Percentiles rank a stretch among this genome's conserved stretches.
Evolutionary conservation across 78 protist species (phyloP).

Genomic region (Capsaspora owczarzaki): DNA sequence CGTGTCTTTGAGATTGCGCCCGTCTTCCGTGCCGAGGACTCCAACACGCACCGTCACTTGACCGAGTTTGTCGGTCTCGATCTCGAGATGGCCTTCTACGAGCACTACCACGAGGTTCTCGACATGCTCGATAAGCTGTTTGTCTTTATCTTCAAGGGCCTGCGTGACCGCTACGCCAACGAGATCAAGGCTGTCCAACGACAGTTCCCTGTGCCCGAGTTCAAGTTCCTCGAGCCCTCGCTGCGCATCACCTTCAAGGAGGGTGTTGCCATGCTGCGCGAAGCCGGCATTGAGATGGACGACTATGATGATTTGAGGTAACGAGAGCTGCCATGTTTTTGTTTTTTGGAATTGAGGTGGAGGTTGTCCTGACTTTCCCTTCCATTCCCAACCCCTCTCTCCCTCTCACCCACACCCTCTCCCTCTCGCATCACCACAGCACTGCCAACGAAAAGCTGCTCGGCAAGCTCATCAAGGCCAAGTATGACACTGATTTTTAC

Average conservation of each 20-base stretch:
- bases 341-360: background rate
- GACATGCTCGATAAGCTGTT: constrained; percentile 72
- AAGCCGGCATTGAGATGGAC: constrained; percentile 41
- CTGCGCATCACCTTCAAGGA: constrained; percentile 64
- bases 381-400: background rate
- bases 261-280: constrained; percentile 65
- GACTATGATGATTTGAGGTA: constrained; percentile 61
- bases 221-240: constrained; percentile 62
- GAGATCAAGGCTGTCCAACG: constrained; percentile 19
- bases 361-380: too few relatives aligned
- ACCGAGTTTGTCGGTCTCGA: constrained; percentile 98
- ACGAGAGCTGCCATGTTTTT: too few relatives aligned
- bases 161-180: constrained; percentile 26
- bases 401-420: background rate
- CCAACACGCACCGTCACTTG: constrained; percentile 95
- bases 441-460: constrained; percentile 76
- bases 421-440: background rate
- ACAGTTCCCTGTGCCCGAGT: constrained; percentile 69
- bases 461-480: constrained; percentile 81
- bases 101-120: constrained; percentile 88
- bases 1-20: constrained; percentile 98
- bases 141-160: constrained; percentile 65
- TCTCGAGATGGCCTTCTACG: constrained; percentile 92
- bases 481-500: constrained; percentile 91
- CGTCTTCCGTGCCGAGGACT: constrained; percentile 92